Conservation (phyloP, 2,329 filamentous ascomycete species). For the Nemania diffusa region DNA sequence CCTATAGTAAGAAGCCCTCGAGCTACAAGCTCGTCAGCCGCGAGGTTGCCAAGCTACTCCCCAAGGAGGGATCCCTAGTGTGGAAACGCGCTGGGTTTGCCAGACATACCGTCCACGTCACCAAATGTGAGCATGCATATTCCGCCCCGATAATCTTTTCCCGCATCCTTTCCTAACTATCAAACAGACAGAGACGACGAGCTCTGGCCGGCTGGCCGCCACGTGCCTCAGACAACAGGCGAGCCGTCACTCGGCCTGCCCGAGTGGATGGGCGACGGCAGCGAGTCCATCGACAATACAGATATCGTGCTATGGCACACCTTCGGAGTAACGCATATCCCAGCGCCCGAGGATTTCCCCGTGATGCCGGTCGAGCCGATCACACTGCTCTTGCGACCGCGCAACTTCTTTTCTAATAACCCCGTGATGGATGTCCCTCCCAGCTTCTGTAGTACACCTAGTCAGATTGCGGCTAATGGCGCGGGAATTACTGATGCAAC, state of each 20-base stretch:
- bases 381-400: conserved; percentile 78
- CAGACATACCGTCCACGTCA: conserved; percentile 87
- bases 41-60: conserved; percentile 81
- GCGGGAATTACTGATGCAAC: conserved; percentile 48
- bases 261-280: conserved; percentile 79
- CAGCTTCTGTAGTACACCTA: conserved; percentile 77
- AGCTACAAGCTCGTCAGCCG: conserved; percentile 91
- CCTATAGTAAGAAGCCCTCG: conserved; percentile 84
- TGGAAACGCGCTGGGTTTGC: conserved; percentile 93
- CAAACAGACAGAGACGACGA: conserved; percentile 77
- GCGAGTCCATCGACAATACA: conserved; percentile 77
- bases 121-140: conserved; percentile 72
- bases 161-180: conserved; percentile 2
- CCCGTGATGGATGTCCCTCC: conserved; percentile 84
- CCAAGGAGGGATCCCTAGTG: conserved; percentile 82
- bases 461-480: conserved; percentile 59
- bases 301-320: conserved; percentile 95
- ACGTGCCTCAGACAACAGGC: conserved; percentile 88
- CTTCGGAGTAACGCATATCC: conserved; percentile 91
- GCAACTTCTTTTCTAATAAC: conserved; percentile 85
- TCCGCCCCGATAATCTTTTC: accelerated
- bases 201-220: conserved; percentile 84
- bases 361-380: conserved; percentile 91
- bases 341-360: conserved; percentile 88
- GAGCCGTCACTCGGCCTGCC: conserved; percentile 78